Evolutionary conservation across 1,284 basidiomycete species (phyloP).

Genomic region (Rhodotorula sp.): DNA sequence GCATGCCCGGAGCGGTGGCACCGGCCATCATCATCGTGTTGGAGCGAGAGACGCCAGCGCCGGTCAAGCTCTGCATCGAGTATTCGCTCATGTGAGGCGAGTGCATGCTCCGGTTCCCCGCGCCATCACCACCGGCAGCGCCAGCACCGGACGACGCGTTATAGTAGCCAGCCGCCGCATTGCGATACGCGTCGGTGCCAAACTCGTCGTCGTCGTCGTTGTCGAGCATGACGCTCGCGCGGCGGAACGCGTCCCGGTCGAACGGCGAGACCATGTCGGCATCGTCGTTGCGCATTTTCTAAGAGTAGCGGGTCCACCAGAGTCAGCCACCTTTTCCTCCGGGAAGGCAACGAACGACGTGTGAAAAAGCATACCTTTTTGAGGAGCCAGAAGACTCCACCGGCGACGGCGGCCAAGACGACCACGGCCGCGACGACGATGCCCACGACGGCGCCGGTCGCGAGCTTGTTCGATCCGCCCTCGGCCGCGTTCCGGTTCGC

Average conservation of each 20-base stretch:
- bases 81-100: constrained; percentile 39
- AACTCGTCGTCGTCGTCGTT: constrained; percentile 45
- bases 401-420: constrained; percentile 48
- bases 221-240: constrained; percentile 46
- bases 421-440: constrained; percentile 49
- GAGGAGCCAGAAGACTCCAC: constrained; percentile 47
- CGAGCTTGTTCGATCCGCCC: constrained; percentile 15
- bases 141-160: too few relatives aligned
- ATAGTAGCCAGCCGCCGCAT: constrained; percentile 38
- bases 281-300: constrained; percentile 40
- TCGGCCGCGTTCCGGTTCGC: not conserved
- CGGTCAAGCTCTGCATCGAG: constrained; percentile 12
- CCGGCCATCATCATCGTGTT: constrained; percentile 37
- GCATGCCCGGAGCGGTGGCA: constrained; percentile 11
- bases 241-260: constrained; percentile 48
- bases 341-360: too few relatives aligned
- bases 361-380: too few relatives aligned
- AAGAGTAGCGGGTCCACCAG: not conserved
- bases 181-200: constrained; percentile 41
- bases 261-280: constrained; percentile 48
- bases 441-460: constrained; percentile 48
- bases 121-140: constrained; percentile 4
- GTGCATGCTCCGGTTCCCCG: constrained; percentile 11
- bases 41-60: constrained; percentile 27
- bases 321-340: too few relatives aligned